Evolutionary conservation across 2,329 filamentous ascomycete genomes (phyloP), one percentile per base, ranked within the genome.

Genomic region (Fusarium nanum): DNA sequence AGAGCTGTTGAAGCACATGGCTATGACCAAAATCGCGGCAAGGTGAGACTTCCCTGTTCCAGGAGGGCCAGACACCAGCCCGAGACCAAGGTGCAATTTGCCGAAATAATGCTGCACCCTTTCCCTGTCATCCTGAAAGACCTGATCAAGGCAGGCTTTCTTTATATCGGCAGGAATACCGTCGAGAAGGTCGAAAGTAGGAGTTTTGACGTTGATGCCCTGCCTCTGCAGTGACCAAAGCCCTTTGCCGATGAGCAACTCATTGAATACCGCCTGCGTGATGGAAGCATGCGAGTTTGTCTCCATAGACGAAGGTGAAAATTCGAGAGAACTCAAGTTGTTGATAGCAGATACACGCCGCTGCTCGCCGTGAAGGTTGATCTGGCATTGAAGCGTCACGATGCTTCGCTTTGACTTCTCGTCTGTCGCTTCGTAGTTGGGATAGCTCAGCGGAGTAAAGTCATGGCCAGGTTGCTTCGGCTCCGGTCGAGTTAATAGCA

Each of bases 171-270:
- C 0, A 1, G 56, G 25, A 1, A 61, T 23, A 1, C 12, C 30
- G 0, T 18, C 1, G 2, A 67, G 22, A 2, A 62, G 2, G 5
- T 67, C 16, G 0, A 62, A 34, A 0, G 13, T 5, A 20, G 50
- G 34, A 0, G 57, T 4, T 0, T n/a, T 2, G 0, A 34, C 2
- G 0, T 14, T 22, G 0, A 30, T 1, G 0, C 14, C 23, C 0
- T 5, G 5, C 0, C 28, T 34, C 0, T 10, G 10, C 0, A 49
- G 0, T 3, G 27, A 7, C 56, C 62, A 62, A 1, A 67, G 25
- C 0, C 56, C 62, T 18, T 53, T 22, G 0, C 47, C 64, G 1
- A 49, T 1, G 3, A 67, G 16, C 0, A 62, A 6, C 13, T 40
- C 20, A 5, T 67, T 54, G 7, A 67, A 27, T 27, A 27, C 10